Conservation (phyloP, 73 alveolate species). For the Paramecium primaurelia region DNA sequence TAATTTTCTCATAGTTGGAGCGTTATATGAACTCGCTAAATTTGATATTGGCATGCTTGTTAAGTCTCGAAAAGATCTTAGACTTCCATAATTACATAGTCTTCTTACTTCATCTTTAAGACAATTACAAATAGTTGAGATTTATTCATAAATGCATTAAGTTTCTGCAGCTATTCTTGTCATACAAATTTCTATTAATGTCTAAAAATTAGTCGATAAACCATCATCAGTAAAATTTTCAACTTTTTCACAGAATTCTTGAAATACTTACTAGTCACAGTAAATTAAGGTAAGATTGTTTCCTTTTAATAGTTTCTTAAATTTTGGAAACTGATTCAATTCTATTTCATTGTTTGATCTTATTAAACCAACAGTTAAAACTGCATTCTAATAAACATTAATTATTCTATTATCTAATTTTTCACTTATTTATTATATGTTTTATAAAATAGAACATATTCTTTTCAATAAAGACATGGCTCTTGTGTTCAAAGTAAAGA, state of each 20-base stretch:
- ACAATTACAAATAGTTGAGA: neutral
- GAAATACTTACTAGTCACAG: neutral
- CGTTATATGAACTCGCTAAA: neutral
- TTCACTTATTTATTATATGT: neutral
- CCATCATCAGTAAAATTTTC: neutral
- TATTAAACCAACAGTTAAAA: neutral
- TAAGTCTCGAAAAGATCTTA: neutral
- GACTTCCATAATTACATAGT: neutral
- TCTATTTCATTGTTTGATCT: neutral
- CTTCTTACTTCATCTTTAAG: neutral
- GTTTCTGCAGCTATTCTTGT: neutral
- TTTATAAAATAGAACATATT: neutral
- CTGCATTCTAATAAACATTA: neutral
- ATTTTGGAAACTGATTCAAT: neutral
- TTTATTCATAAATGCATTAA: conserved; percentile 1
- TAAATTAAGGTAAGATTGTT: neutral
- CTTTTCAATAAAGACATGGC: neutral
- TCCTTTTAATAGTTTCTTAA: neutral
- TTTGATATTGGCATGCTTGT: neutral
- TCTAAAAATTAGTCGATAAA: neutral
- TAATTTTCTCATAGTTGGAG: neutral
- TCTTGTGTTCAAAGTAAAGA: neutral
- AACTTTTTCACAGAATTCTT: neutral
- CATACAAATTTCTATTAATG: neutral
- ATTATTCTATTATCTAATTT: neutral